Evolutionary conservation across 192 early-diverging fungal species (phyloP).

Genomic region (Entomortierella chlamydospora): DNA sequence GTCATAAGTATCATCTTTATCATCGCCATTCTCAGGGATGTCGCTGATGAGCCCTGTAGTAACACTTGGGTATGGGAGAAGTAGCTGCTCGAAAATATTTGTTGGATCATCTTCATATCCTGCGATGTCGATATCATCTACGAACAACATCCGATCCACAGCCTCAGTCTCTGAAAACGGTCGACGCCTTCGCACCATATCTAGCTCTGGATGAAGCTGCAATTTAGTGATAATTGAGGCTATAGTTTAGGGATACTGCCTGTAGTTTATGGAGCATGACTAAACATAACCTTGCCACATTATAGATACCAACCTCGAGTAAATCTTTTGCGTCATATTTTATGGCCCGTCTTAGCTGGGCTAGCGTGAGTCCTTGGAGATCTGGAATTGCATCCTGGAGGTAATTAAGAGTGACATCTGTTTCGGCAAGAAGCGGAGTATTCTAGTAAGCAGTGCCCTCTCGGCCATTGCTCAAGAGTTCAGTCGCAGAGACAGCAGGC

Average conservation of each 20-base stretch:
- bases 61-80: conserved; percentile 20
- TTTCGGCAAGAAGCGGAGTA: not conserved
- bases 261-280: too few species aligned
- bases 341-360: conserved; percentile 44
- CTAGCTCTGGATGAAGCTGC: conserved; percentile 46
- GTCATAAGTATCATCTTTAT: not conserved
- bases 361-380: conserved; percentile 6
- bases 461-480: too few species aligned
- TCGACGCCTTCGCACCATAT: conserved; percentile 23
- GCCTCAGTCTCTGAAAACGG: conserved; percentile 37
- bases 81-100: conserved; percentile 29
- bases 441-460: not conserved
- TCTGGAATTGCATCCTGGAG: conserved; percentile 19
- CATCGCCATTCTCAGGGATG: not conserved
- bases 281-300: too few species aligned
- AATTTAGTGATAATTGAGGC: too few species aligned
- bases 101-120: conserved; percentile 34
- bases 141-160: conserved; percentile 49
- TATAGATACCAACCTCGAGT: conserved; percentile 29
- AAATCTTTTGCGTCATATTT: conserved; percentile 45
- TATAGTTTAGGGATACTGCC: too few species aligned
- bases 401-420: conserved; percentile 19
- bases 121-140: conserved; percentile 44
- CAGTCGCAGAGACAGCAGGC: too few species aligned
- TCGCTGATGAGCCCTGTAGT: not conserved